A percentile compares a stretch with the other conserved stretches of the same genome.
Conservation (phyloP, 2,329 filamentous ascomycete genomes). For the Scedosporium aurantiacum region DNA sequence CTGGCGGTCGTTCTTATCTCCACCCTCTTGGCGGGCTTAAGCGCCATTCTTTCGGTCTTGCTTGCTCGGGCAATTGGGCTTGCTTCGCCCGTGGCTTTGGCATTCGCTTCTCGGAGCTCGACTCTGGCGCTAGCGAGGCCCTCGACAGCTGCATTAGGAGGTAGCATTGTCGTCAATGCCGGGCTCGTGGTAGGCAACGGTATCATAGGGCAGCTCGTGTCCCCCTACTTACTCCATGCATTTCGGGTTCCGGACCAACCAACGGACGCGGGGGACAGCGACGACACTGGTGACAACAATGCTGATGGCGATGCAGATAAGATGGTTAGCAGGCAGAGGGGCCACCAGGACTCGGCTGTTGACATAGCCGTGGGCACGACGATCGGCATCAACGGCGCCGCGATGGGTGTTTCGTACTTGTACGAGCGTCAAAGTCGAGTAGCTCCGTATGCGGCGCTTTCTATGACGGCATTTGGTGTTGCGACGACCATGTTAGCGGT, state of each 20-base stretch:
- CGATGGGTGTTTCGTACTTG: conserved; percentile 47
- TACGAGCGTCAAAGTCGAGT: conserved; percentile 41
- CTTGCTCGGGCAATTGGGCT: conserved; percentile 26
- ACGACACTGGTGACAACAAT: background rate
- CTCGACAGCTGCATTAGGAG: conserved; percentile 31
- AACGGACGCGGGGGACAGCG: background rate
- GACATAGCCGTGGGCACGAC: conserved; percentile 40
- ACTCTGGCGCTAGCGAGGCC: conserved; percentile 39
- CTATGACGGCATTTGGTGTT: conserved; percentile 47
- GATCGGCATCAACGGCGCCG: conserved; percentile 47
- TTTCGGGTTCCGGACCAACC: conserved; percentile 14
- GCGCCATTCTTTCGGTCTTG: conserved; percentile 30
- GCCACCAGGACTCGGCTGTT: conserved; percentile 17
- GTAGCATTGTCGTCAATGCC: conserved; percentile 35
- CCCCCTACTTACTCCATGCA: conserved; percentile 22
- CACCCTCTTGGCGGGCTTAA: conserved; percentile 22
- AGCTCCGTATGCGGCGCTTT: conserved; percentile 43
- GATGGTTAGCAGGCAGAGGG: background rate
- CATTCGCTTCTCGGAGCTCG: conserved; percentile 38
- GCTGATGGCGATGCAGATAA: background rate
- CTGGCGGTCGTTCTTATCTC: conserved; percentile 26
- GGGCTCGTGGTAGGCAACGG: conserved; percentile 41
- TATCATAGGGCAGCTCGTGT: conserved; percentile 30
- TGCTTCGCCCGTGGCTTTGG: conserved; percentile 21
- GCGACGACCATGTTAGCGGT: conserved; percentile 44